phyloP scores from a whole-genome alignment of 2,329 filamentous ascomycete genomes.

The Pestalotiopsis sp. region DNA sequence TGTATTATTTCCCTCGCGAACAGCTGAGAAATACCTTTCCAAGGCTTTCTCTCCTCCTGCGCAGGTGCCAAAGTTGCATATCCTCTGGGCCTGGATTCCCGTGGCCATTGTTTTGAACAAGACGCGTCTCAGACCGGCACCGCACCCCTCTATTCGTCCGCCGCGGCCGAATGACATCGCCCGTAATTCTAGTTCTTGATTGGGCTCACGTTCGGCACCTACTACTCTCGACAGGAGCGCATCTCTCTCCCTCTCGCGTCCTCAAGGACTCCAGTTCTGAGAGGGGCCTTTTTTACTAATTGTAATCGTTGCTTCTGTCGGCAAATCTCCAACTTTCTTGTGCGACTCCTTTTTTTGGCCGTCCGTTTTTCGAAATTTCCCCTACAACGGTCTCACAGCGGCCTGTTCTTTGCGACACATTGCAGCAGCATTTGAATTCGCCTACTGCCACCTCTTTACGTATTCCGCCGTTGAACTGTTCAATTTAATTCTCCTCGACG shows the following conservation, averaged over 20 bases:
- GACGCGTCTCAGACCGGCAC: constrained; percentile 13
- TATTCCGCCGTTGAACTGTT: neutral
- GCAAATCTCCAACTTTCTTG: neutral
- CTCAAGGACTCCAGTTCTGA: neutral
- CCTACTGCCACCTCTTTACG: neutral
- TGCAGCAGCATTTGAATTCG: neutral
- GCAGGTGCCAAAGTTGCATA: constrained; percentile 12
- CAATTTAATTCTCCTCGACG: neutral
- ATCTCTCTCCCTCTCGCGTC: neutral
- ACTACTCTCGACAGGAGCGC: neutral
- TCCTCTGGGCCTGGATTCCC: constrained; percentile 20
- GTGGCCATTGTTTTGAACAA: constrained; percentile 15
- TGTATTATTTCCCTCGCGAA: constrained; percentile 14
- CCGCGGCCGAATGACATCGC: neutral
- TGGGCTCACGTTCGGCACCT: neutral
- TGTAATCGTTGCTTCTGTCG: neutral
- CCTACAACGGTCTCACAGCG: neutral
- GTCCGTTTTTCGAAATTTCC: neutral
- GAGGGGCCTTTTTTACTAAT: neutral
- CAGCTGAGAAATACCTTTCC: constrained; percentile 16
- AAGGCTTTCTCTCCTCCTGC: constrained; percentile 17
- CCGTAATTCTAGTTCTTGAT: neutral
- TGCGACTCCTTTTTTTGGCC: neutral
- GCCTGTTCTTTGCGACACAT: neutral
- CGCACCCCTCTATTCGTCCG: neutral